Evolutionary conservation across 768 basidiomycete genomes (phyloP), one percentile per base, ranked within the genome.

Genomic region (Kwoniella heveanensis): DNA sequence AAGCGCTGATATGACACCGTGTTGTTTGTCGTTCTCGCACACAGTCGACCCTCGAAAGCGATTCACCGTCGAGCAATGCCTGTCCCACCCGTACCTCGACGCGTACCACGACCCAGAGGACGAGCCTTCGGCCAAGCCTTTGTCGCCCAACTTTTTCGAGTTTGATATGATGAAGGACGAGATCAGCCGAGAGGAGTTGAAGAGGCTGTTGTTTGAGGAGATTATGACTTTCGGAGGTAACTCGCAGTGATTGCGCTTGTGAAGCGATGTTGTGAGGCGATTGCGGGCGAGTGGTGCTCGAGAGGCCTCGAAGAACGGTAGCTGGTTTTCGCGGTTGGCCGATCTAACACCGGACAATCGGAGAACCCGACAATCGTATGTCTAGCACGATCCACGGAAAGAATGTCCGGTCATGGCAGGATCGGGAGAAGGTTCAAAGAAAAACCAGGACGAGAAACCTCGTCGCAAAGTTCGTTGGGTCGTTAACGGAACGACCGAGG

Each of bases 91-190:
- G 6, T 95, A 95, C 75, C 85, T 95, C 13, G 91, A 92, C 79
- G 90, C 93, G 79, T 95, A 96, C 77, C 93, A 95, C 75, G 93
- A 96, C 76, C 92, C 94, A 1, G 92, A 95, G 54, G 96, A 99
- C 74, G 96, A 99, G 80, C 96, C 96, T 0, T 86, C 88, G 24
- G 94, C 94, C 0, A 90, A 92, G 4, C 94, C 95, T n/a, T 87
- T 99, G 52, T 90, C 91, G 69, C 89, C 92, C 3, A 88, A 90
- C 69, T 99, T 98, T 84, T 99, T 99, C 80, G 92, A 95, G 76
- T 98, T 98, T 78, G 96, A 99, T 80, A 81, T 92, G 68, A 90
- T 93, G 83, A 95, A 97, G 83, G 94, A 96, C 70, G 91, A 92
- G 67, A 92, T 96, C 82, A 91, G 88, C 76, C 86, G 92, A 27